Percentiles rank a stretch among this genome's conserved stretches.
phyloP scores from a whole-genome alignment of 2,329 filamentous ascomycete genomes.

The Fusarium liriodendri region DNA sequence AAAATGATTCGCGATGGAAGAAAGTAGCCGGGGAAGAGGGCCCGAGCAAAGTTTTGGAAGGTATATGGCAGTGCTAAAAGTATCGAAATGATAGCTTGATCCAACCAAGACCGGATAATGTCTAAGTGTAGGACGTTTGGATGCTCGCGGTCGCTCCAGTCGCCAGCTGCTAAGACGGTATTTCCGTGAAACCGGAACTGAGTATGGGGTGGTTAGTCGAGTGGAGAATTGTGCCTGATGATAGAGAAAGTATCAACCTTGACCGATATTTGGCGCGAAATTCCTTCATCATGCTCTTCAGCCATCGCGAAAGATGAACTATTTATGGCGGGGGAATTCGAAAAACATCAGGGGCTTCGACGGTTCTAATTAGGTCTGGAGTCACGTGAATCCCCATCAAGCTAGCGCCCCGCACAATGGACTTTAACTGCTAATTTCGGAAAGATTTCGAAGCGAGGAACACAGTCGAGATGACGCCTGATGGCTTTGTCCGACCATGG shows the following conservation, averaged over 20 bases:
- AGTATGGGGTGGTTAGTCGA: background rate
- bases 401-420: background rate
- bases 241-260: background rate
- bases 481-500: too few relatives aligned
- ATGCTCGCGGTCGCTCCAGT: background rate
- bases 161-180: background rate
- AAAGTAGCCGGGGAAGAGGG: slow-evolving; percentile 10
- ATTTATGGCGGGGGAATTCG: background rate
- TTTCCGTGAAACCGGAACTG: background rate
- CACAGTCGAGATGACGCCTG: too few relatives aligned
- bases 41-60: background rate
- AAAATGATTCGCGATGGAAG: slow-evolving; percentile 24
- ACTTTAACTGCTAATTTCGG: too few relatives aligned
- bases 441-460: too few relatives aligned
- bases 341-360: background rate
- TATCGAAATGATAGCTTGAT: background rate
- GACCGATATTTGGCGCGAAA: background rate
- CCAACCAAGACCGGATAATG: background rate
- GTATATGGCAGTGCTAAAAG: background rate
- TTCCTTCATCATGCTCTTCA: background rate
- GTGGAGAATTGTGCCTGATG: background rate
- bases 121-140: background rate
- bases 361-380: background rate
- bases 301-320: background rate
- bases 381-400: background rate